Conservation (phyloP, 805 yeast genomes). For the Hemisphaericaspora nanyangensis region DNA sequence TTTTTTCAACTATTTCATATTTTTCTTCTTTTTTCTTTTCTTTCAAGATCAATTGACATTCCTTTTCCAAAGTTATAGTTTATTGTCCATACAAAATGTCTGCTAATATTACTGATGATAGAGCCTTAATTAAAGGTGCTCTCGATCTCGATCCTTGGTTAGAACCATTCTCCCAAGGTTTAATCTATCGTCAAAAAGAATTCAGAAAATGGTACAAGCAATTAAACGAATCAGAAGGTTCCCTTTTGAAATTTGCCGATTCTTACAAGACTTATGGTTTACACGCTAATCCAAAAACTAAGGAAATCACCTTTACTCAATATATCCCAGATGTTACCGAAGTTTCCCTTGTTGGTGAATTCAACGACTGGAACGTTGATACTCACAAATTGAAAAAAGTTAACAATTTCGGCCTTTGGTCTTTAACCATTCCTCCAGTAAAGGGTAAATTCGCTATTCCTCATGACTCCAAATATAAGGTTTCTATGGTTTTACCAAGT, state of each 20-base stretch:
- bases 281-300: slow-evolving; percentile 51
- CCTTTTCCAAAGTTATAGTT: too few relatives aligned
- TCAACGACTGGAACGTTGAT: slow-evolving; percentile 74
- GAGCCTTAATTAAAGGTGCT: slow-evolving; percentile 46
- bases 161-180: slow-evolving; percentile 66
- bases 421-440: slow-evolving; percentile 53
- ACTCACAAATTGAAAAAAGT: slow-evolving; percentile 49
- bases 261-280: slow-evolving; percentile 78
- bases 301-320: slow-evolving; percentile 63
- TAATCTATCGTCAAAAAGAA: slow-evolving; percentile 61
- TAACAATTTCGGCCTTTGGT: slow-evolving; percentile 72
- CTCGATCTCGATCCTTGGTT: slow-evolving; percentile 81
- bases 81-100: neutral
- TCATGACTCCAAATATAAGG: slow-evolving; percentile 77
- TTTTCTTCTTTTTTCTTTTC: too few relatives aligned
- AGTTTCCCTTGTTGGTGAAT: slow-evolving; percentile 87
- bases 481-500: slow-evolving; percentile 57
- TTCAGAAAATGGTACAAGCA: slow-evolving; percentile 62
- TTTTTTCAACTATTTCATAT: too few relatives aligned
- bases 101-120: neutral
- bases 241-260: slow-evolving; percentile 62
- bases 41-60: too few relatives aligned
- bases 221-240: slow-evolving; percentile 55
- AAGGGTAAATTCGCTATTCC: slow-evolving; percentile 62
- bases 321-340: slow-evolving; percentile 85